Conservation (phyloP, 129 eudicot genomes). For the Centaurea solstitialis region DNA sequence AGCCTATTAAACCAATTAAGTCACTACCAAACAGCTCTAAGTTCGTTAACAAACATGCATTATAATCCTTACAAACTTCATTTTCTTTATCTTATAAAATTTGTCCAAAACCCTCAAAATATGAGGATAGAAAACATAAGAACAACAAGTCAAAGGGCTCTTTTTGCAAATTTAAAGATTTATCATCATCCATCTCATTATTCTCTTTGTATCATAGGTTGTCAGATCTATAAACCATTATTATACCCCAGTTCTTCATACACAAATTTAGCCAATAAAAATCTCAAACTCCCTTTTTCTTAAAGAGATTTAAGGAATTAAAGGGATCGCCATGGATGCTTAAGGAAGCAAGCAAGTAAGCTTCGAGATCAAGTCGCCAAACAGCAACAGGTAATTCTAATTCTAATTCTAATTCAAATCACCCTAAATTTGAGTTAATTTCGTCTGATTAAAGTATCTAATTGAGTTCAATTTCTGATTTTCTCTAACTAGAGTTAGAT, state of each 20-base stretch:
- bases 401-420: constrained; percentile 14
- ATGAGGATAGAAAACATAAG: not conserved
- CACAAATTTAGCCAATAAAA: constrained; percentile 9
- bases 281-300: constrained; percentile 9
- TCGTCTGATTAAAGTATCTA: not conserved
- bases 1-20: too few relatives aligned
- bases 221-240: constrained; percentile 43
- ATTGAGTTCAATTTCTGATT: constrained; percentile 1
- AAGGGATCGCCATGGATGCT: constrained; percentile 69
- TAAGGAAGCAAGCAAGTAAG: constrained; percentile 93
- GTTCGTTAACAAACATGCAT: too few relatives aligned
- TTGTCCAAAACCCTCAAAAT: not conserved
- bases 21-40: too few relatives aligned
- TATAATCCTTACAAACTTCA: too few relatives aligned
- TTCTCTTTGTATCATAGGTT: constrained; percentile 13
- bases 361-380: constrained; percentile 95
- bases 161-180: constrained; percentile 9
- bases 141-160: constrained; percentile 9
- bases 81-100: too few relatives aligned
- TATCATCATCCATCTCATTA: not conserved
- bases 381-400: constrained; percentile 73
- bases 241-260: constrained; percentile 12
- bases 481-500: not conserved
- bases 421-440: not conserved
- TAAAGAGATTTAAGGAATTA: not conserved